Evolutionary conservation across 768 basidiomycete genomes (phyloP), one percentile per base, ranked within the genome.

Genomic region (Trametes cubensis): DNA sequence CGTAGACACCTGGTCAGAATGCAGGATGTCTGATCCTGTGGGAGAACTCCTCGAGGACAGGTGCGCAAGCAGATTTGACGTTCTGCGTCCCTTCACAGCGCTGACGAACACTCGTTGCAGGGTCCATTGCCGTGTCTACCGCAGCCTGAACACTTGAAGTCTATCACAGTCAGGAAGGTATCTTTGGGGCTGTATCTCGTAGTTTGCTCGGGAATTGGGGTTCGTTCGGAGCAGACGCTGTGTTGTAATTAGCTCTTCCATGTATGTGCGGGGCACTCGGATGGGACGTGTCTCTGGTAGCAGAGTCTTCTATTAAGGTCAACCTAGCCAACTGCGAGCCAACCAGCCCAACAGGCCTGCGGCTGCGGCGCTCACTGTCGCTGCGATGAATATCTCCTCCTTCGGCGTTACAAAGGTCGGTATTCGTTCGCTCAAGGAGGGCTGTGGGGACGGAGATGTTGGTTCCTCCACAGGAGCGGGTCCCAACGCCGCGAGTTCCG

Each of bases 71-170:
- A 23, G 15, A 2, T 48, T 50, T 28, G 15, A 20, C 18, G 30
- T 20, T 13, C 15, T 45, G 21, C 26, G 17, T 11, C 11, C 6
- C 2, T 21, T 13, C n/a, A 8, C 8, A 3, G 40, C 42, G 38
- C 60, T 59, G 20, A 39, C 18, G 15, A 10, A 4, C 14, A 23
- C 30, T 28, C 13, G 28, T 20, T 30, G 26, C 39, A 83, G 83
- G 58, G 82, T 83, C 21, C 83, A 82, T 67, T 82, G 81, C 71
- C 79, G 81, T n/a, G 74, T 81, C n/a, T 82, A 81, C 63, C 74
- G 77, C 59, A 83, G 81, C 60, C 55, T 79, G 39, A 79, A 81
- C 45, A 47, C 66, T 5, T 61, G 44, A 57, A 17, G 17, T n/a
- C 13, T 49, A 5, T 7, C 8, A 26, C 6, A 49, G 25, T 18